phyloP scores from a whole-genome alignment of 306 rosid genomes.

The Hylodesmum podocarpum region DNA sequence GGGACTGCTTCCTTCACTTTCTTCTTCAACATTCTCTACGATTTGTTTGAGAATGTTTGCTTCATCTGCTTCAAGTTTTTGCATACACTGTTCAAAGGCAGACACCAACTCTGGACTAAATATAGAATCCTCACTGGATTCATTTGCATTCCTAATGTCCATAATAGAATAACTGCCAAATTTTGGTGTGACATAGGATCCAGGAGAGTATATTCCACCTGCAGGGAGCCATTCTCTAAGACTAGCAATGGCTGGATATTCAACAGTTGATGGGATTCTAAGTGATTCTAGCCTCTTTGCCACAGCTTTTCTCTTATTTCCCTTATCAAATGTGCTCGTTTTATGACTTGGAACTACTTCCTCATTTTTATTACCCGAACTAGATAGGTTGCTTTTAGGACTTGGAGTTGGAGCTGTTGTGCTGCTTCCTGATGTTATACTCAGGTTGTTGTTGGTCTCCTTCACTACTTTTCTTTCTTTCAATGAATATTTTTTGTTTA shows the following conservation, averaged over 20 bases:
- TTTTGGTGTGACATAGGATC: slow-evolving; percentile 52
- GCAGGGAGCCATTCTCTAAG: slow-evolving; percentile 44
- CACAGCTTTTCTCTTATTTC: slow-evolving; percentile 42
- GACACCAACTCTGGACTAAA: slow-evolving; percentile 55
- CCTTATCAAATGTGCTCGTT: slow-evolving; percentile 25
- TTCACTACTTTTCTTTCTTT: slow-evolving; percentile 24
- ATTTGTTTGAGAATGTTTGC: slow-evolving; percentile 45
- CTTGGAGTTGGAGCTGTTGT: neutral
- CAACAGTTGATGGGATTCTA: slow-evolving; percentile 36
- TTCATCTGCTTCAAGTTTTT: slow-evolving; percentile 50
- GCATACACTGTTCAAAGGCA: slow-evolving; percentile 48
- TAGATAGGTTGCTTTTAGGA: slow-evolving; percentile 11
- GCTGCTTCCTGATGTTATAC: slow-evolving; percentile 13
- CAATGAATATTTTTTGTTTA: neutral
- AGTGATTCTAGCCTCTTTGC: slow-evolving; percentile 49
- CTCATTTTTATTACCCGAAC: slow-evolving; percentile 11
- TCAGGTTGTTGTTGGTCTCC: neutral
- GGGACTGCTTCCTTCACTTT: slow-evolving; percentile 14
- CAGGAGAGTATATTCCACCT: slow-evolving; percentile 43
- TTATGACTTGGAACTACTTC: slow-evolving; percentile 27
- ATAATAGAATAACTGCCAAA: slow-evolving; percentile 43
- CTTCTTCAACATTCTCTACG: slow-evolving; percentile 41
- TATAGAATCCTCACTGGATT: slow-evolving; percentile 27
- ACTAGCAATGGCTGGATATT: slow-evolving; percentile 40
- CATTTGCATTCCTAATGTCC: slow-evolving; percentile 26